Base-by-base conservation (phyloP, 2,329 filamentous ascomycete genomes). In the Fusarium piperis region DNA sequence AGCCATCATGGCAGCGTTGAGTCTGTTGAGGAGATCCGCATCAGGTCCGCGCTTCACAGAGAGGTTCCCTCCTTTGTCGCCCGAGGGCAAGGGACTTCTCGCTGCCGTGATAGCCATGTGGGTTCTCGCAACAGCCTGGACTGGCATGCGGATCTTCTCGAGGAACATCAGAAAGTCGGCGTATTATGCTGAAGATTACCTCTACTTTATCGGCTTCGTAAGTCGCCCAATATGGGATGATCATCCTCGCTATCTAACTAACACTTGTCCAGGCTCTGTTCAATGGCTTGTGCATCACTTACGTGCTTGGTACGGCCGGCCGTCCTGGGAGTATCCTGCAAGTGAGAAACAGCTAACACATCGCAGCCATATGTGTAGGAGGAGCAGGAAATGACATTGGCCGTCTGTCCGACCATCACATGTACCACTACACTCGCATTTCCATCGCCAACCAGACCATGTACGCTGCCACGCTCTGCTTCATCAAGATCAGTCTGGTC, bases 401-500 rank as follows among this genome's bases (percentile, higher is more conserved):
- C 16, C 61, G 51, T n/a, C 61, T 64, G 2, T 35, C n/a, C 18
- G 23, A 52, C 15, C 28, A 51, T 4, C 61, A 60, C 36, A 41
- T 59, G 18, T 13, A 30, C 33, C 56, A 60, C 18, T 67, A 56
- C 16, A 26, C 32, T 8, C 65, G 53, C 12, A 62, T 59, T 30
- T 41, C 62, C 8, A 39, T 70, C 26, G 65, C 68, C 8, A 59
- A 55, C 28, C 68, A 67, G n/a, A 44, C 68, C 8, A 36, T 64
- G 16, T 70, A 68, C 41, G 65, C 57, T 32, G 30, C 64, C 6
- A 62, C 52, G 13, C 61, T 70, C 2, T 55, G 62, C 23, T 70
- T 64, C 38, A 62, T 70, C 62, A 68, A 70, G n/a, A 26, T 65
- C 16, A 55, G 61, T 16, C 59, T 70, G 15, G 60, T 70, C 28